Evolutionary conservation across 2,329 filamentous ascomycete genomes (phyloP).

Genomic region (Davidsoniella virescens): DNA sequence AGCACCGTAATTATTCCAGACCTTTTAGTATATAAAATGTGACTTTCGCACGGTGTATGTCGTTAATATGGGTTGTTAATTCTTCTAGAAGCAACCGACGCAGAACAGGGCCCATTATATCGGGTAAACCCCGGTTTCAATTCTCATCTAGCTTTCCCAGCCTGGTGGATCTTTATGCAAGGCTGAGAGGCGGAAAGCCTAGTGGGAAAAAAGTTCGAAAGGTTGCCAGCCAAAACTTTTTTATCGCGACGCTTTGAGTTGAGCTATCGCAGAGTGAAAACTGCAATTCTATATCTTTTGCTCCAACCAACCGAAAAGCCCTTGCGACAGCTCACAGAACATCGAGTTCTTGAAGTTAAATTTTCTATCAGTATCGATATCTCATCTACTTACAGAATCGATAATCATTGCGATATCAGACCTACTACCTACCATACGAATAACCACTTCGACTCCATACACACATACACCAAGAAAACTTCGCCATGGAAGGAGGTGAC

Average conservation of each 20-base stretch:
- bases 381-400: neutral
- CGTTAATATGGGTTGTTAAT: too few relatives aligned
- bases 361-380: slow-evolving; percentile 7
- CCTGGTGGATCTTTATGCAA: slow-evolving; percentile 3
- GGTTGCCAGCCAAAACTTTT: slow-evolving; percentile 6
- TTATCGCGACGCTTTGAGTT: slow-evolving; percentile 1
- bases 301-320: too few relatives aligned
- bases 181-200: slow-evolving; percentile 5
- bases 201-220: neutral
- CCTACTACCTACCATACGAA: neutral
- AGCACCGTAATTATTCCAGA: too few relatives aligned
- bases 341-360: too few relatives aligned
- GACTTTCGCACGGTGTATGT: too few relatives aligned
- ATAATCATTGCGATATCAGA: neutral
- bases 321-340: too few relatives aligned
- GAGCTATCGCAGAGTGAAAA: too few relatives aligned
- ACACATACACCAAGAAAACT: neutral
- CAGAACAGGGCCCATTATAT: too few relatives aligned
- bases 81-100: too few relatives aligned
- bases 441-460: neutral
- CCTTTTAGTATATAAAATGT: too few relatives aligned
- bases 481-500: slow-evolving; percentile 26
- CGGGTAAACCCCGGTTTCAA: too few relatives aligned
- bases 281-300: too few relatives aligned
- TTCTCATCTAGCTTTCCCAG: neutral